Conservation (phyloP, 23 red algal genomes). For the Porphyridium purpureum region DNA sequence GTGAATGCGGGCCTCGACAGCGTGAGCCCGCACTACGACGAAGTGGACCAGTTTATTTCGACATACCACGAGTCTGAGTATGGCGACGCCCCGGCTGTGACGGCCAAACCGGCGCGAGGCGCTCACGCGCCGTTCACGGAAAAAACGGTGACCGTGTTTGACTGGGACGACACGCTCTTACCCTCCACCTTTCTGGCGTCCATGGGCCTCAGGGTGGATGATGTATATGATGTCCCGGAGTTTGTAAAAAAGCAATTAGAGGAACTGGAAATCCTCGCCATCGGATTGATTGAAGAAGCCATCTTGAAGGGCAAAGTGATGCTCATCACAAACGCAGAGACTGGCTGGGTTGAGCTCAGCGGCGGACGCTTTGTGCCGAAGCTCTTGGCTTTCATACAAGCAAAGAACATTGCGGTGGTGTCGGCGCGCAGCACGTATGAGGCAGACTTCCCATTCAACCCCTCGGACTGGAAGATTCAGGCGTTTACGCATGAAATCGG, state of each 20-base stretch:
- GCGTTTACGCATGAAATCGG: slow-evolving; percentile 71
- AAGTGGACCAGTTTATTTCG: too few relatives aligned
- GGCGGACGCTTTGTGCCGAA: slow-evolving; percentile 62
- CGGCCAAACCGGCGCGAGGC: too few relatives aligned
- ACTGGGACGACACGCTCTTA: slow-evolving; percentile 90
- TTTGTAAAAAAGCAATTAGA: too few relatives aligned
- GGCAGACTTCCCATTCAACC: slow-evolving; percentile 48
- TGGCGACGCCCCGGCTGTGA: too few relatives aligned
- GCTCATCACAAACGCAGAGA: slow-evolving; percentile 93
- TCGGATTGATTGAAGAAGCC: slow-evolving; percentile 54
- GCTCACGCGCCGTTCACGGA: slow-evolving; percentile 15
- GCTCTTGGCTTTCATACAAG: slow-evolving; percentile 27
- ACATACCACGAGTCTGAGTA: too few relatives aligned
- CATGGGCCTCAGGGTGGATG: slow-evolving; percentile 40
- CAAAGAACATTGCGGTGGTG: slow-evolving; percentile 47
- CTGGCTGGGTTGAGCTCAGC: slow-evolving; percentile 85
- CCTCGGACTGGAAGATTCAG: slow-evolving; percentile 81
- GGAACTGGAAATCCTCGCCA: slow-evolving; percentile 43
- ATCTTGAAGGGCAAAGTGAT: slow-evolving; percentile 56
- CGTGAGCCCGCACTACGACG: too few relatives aligned
- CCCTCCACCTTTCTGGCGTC: slow-evolving; percentile 69
- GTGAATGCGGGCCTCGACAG: too few relatives aligned
- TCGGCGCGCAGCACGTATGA: slow-evolving; percentile 84
- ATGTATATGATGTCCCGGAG: slow-evolving; percentile 20
- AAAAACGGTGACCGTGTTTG: slow-evolving; percentile 63